Base-by-base conservation (phyloP, 257 asterid species). In the Solanum appendiculatum region DNA sequence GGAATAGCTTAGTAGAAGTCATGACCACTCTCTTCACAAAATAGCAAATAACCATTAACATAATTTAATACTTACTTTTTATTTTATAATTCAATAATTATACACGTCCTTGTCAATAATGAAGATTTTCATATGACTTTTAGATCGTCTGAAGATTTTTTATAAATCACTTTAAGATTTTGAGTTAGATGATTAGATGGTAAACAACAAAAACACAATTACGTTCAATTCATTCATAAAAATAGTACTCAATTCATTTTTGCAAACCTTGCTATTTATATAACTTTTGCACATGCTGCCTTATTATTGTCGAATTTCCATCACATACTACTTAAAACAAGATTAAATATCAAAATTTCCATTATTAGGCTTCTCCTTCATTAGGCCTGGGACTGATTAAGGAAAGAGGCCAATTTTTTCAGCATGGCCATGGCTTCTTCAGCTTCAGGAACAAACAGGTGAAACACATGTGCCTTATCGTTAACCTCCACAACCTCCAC, bases 401-500 rank as follows among this genome's bases (percentile, higher is more conserved):
- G 46, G 88, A 93, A 94, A 44, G 89, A n/a, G 56, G 85, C 91
- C 56, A 92, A 66, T 21, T 63, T 90, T 72, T 89, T 89, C 33
- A 92, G 1, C 95, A 95, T 48, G 5, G 88, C 89, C 63, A 82
- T 9, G 2, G 90, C 92, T 2, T 85, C 85, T 20, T 91, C 91
- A 74, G 81, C 2, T 3, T 48, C 58, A 0, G 96, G 94, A 77
- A 1, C 15, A 48, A 29, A 0, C 70, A 94, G 89, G 90, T 94
- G 91, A 86, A 92, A 94, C 72, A 88, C 88, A 72, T 95, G 96
- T 0, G 3, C 58, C 25, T 91, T 93, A 7, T 89, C 95, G 51
- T 88, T 87, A 83, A 90, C 88, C n/a, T 95, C 98, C 77, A 92
- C 92, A 66, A 91, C 21, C 84, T 92, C 94, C 3, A 88, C 48